A percentile compares a stretch with the other conserved stretches of the same genome.
Conservation (phyloP, 768 basidiomycete species). For the Leccinum obscurum region DNA sequence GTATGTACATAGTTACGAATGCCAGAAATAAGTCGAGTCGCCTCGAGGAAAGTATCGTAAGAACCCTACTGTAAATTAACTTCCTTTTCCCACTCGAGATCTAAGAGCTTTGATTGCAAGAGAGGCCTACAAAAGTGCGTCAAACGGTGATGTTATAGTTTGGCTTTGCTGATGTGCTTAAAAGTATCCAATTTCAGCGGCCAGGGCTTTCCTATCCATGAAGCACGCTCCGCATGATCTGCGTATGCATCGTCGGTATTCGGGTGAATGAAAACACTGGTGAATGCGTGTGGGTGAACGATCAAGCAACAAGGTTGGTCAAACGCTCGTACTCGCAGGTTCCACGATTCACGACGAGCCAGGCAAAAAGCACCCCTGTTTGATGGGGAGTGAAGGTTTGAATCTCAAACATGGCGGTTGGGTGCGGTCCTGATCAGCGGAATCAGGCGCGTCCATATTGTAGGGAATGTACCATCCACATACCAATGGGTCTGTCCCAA, state of each 20-base stretch:
- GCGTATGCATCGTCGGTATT: slow-evolving; percentile 58
- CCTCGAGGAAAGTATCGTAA: no score
- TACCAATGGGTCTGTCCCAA: slow-evolving; percentile 64
- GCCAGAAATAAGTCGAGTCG: no score
- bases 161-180: not conserved
- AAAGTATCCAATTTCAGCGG: slow-evolving; percentile 46
- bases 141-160: no score
- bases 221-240: slow-evolving; percentile 63
- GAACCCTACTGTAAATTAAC: no score
- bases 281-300: not conserved
- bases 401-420: slow-evolving; percentile 71
- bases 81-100: no score
- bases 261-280: slow-evolving; percentile 65
- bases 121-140: no score
- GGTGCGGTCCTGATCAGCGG: slow-evolving; percentile 54
- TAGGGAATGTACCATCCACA: slow-evolving; percentile 15
- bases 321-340: slow-evolving; percentile 60
- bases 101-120: no score
- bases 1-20: no score
- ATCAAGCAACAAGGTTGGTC: not conserved
- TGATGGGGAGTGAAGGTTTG: slow-evolving; percentile 67
- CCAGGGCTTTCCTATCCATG: slow-evolving; percentile 69
- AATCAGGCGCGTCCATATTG: not conserved
- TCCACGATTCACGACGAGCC: slow-evolving; percentile 66
- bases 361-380: slow-evolving; percentile 67